Conservation (phyloP, 805 yeast genomes). For the Saccharomycopsis sp. region DNA sequence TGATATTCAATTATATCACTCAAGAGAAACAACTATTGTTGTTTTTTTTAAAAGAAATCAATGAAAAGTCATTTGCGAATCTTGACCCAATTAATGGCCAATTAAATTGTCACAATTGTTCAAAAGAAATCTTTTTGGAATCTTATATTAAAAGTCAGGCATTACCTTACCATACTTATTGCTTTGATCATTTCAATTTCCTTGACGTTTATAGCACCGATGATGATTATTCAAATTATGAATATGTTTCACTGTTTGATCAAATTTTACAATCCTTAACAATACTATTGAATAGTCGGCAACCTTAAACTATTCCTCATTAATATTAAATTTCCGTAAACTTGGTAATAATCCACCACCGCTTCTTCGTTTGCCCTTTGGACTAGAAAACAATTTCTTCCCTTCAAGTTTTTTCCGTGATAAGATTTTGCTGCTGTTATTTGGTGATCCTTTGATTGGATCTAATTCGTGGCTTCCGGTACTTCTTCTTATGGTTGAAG, state of each 20-base stretch:
- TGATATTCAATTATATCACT: constrained; percentile 13
- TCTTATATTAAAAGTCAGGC: constrained; percentile 1
- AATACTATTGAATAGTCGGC: background rate
- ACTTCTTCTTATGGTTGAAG: background rate
- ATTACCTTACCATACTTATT: background rate
- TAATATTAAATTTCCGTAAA: constrained; percentile 15
- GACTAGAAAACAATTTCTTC: constrained; percentile 12
- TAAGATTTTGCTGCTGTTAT: background rate
- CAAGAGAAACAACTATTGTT: constrained; percentile 9
- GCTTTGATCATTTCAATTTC: background rate
- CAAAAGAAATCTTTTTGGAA: constrained; percentile 7
- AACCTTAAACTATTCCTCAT: background rate
- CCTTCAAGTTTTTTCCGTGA: background rate
- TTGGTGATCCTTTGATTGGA: constrained; percentile 14
- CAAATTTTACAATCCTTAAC: constrained; percentile 6
- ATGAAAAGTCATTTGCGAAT: background rate
- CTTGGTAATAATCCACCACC: constrained; percentile 17
- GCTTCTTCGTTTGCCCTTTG: constrained; percentile 6
- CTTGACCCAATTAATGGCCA: background rate
- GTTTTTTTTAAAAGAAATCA: constrained; percentile 2
- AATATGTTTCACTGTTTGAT: constrained; percentile 8
- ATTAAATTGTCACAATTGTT: constrained; percentile 8
- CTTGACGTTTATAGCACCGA: too few species aligned
- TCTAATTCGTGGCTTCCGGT: constrained; percentile 7
- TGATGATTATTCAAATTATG: background rate